Evolutionary conservation across 2,329 filamentous ascomycete species (phyloP), one percentile per base, ranked within the genome.

Genomic region (Torrubiella hemipterigena): DNA sequence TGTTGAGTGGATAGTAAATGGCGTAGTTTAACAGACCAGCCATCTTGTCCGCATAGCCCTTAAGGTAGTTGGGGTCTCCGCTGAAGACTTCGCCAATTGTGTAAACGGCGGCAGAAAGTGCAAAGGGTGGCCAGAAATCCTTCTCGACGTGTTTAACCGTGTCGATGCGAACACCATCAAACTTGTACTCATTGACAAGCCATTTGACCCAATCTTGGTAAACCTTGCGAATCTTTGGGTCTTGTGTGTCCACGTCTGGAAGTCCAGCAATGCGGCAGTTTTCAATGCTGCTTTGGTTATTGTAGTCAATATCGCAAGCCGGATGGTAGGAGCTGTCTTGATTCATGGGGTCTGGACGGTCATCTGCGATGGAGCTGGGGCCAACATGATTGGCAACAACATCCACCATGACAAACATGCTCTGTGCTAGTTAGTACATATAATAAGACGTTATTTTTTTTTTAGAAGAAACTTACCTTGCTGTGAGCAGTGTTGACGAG

Each of bases 21-120:
- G 70, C 62, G 40, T 76, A 80, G 52, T 80, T 75, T 37, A 79
- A 52, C 18, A 79, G 50, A 11, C 72, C 73, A n/a, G 60, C 59
- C 56, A 77, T 63, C 33, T 61, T 49, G 29, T 58, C 51, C 26
- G 72, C 61, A 43, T 73, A 78, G 8, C 61, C 62, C 14, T 61
- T 54, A 1, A 69, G 52, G 40, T 70, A 72, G 7, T 49, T 37
- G 2, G 67, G 59, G 38, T 67, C 55, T 17, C 69, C 70, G 19
- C 72, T 58, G 30, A 61, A 67, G 4, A 77, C 71, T 44, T 80
- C 75, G 8, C 75, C 74, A 11, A 77, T 58, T 5, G 63, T 58
- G 47, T 74, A 77, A 2, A 77, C 67, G 5, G 70, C 73, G 2
- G 70, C 61, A 3, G 63, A 65, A 6, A 56, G 42, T 15, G 61